phyloP scores from a whole-genome alignment of 2,329 filamentous ascomycete genomes.

The Alternaria gansuensis region DNA sequence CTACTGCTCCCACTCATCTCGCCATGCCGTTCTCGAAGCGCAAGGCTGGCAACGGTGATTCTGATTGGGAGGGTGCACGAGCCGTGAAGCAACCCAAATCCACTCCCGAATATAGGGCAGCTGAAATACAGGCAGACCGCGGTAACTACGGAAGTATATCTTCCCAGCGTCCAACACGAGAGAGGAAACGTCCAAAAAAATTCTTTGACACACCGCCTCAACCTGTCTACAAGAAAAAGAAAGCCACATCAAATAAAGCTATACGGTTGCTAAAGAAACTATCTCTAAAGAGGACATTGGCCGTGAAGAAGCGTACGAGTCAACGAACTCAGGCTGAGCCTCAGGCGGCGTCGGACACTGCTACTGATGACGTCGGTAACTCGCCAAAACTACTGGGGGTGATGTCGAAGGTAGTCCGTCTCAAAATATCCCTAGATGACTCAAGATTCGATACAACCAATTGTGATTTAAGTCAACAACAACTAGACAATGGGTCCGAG shows the following conservation, averaged over 20 bases:
- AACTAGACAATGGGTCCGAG: background rate
- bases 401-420: background rate
- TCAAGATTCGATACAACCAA: background rate
- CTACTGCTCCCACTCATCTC: background rate
- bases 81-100: background rate
- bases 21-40: conserved; percentile 1
- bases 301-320: background rate
- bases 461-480: background rate
- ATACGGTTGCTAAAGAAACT: background rate
- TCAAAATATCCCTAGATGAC: background rate
- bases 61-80: background rate
- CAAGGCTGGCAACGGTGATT: conserved; percentile 1
- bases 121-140: background rate
- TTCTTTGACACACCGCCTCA: background rate
- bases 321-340: background rate
- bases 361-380: background rate
- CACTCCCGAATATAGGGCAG: background rate
- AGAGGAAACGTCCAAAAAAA: background rate
- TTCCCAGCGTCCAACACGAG: conserved; percentile 14
- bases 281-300: too few relatives aligned
- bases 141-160: conserved; percentile 17
- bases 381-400: background rate
- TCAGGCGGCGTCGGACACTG: background rate
- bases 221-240: background rate
- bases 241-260: background rate